Evolutionary conservation across 2,329 filamentous ascomycete species (phyloP).

Genomic region (Fusarium sp.): DNA sequence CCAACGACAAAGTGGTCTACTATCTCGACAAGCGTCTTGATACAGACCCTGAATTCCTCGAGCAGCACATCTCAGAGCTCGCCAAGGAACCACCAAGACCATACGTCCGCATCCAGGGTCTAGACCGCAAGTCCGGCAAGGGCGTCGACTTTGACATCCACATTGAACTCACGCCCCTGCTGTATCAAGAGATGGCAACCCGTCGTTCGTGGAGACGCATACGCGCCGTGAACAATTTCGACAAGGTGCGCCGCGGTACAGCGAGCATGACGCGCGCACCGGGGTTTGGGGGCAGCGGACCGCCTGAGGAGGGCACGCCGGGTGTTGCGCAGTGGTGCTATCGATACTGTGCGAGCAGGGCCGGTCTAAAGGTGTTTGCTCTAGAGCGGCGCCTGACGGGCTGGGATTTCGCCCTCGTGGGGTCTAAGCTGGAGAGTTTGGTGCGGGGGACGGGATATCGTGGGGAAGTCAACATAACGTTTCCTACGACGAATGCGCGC

Average conservation of each 20-base stretch:
- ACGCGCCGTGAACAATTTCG: conserved; percentile 63
- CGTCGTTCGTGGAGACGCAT: conserved; percentile 54
- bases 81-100: conserved; percentile 61
- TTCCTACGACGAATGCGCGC: conserved; percentile 64
- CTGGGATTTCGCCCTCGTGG: conserved; percentile 65
- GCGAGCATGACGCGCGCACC: conserved; percentile 62
- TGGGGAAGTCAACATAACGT: conserved; percentile 65
- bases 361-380: conserved; percentile 64
- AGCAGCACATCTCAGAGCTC: conserved; percentile 54
- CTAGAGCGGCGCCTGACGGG: conserved; percentile 64
- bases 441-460: conserved; percentile 73
- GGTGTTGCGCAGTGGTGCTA: conserved; percentile 70
- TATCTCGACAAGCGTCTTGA: conserved; percentile 58
- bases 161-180: conserved; percentile 66
- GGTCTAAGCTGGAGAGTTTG: conserved; percentile 60
- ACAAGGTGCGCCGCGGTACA: conserved; percentile 71
- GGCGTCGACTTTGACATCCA: conserved; percentile 64
- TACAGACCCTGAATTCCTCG: conserved; percentile 52
- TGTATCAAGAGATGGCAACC: conserved; percentile 56
- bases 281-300: conserved; percentile 45
- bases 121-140: conserved; percentile 57
- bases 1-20: conserved; percentile 47
- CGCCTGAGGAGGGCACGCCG: conserved; percentile 44
- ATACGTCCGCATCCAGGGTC: conserved; percentile 60
- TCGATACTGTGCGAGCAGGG: conserved; percentile 66